A percentile compares a stretch with the other conserved stretches of the same genome.
These are phyloP conservation scores for Phtheirospermum japonicum DNA, from an alignment of 257 asterid genomes.

Conservation along the genomic window DNA sequence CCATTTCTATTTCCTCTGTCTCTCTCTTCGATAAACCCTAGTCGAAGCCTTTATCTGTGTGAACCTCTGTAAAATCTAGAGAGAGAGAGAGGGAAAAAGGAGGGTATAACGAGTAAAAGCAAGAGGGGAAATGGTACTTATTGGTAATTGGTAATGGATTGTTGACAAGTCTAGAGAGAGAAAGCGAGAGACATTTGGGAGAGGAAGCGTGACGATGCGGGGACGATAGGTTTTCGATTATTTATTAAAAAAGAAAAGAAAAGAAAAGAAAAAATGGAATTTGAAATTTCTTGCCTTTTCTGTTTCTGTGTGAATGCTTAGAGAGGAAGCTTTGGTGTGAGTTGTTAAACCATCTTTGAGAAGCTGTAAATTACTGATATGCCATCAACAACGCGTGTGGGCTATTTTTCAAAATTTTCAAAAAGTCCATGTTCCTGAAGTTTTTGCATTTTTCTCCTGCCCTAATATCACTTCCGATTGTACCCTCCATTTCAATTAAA, in stretches of 20 bases:
- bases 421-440: background rate
- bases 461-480: background rate
- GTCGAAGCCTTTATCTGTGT: background rate
- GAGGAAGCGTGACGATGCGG: constrained; percentile 35
- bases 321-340: background rate
- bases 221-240: constrained; percentile 20
- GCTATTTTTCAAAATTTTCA: background rate
- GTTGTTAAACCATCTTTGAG: background rate
- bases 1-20: constrained; percentile 30
- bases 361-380: background rate
- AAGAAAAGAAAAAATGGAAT: background rate
- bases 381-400: background rate
- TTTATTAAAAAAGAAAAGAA: background rate
- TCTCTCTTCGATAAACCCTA: constrained; percentile 25
- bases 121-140: background rate
- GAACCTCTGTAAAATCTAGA: background rate
- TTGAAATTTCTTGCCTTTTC: background rate
- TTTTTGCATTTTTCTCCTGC: background rate
- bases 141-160: background rate
- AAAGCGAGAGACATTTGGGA: constrained; percentile 11
- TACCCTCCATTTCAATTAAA: background rate
- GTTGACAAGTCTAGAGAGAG: constrained; percentile 17
- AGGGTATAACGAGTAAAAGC: constrained; percentile 1
- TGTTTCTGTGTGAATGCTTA: background rate
- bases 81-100: constrained; percentile 17